A percentile compares a stretch with the other conserved stretches of the same genome.
phyloP scores from a whole-genome alignment of 148 eudicot genomes.

The Cornus florida region DNA sequence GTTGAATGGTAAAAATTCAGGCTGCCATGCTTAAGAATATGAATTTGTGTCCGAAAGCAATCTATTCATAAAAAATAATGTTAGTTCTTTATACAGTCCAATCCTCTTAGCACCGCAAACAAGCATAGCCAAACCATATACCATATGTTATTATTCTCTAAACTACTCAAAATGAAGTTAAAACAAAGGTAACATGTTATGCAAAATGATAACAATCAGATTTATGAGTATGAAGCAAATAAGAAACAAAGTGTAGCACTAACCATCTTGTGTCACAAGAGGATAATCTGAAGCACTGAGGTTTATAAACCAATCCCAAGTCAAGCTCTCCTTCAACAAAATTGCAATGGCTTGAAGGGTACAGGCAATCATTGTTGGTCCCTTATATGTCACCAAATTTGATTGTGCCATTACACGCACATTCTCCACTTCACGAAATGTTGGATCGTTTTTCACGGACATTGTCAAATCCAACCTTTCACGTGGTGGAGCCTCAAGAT shows the following conservation, averaged over 20 bases:
- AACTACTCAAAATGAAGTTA: not conserved
- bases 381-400: slow-evolving; percentile 93
- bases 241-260: slow-evolving; percentile 29
- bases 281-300: slow-evolving; percentile 99
- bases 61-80: too few relatives aligned
- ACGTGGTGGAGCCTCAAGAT: slow-evolving; percentile 94
- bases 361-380: slow-evolving; percentile 95
- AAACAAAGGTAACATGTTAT: too few relatives aligned
- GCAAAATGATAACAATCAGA: not conserved
- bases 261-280: slow-evolving; percentile 93
- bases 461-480: slow-evolving; percentile 80
- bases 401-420: slow-evolving; percentile 91
- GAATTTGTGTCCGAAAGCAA: too few relatives aligned
- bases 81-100: too few relatives aligned
- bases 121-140: too few relatives aligned
- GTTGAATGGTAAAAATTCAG: too few relatives aligned
- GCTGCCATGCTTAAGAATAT: too few relatives aligned
- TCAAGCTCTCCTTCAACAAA: slow-evolving; percentile 63
- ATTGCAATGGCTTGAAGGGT: slow-evolving; percentile 95
- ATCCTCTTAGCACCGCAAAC: too few relatives aligned
- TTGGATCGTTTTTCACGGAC: slow-evolving; percentile 74
- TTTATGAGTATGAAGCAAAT: not conserved
- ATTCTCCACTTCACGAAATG: slow-evolving; percentile 74
- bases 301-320: slow-evolving; percentile 99
- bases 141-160: not conserved